Percentiles rank a stretch among this genome's conserved stretches.
Evolutionary conservation across 1,139 yeast genomes (phyloP).

Genomic region (Pneumocystis sp.): DNA sequence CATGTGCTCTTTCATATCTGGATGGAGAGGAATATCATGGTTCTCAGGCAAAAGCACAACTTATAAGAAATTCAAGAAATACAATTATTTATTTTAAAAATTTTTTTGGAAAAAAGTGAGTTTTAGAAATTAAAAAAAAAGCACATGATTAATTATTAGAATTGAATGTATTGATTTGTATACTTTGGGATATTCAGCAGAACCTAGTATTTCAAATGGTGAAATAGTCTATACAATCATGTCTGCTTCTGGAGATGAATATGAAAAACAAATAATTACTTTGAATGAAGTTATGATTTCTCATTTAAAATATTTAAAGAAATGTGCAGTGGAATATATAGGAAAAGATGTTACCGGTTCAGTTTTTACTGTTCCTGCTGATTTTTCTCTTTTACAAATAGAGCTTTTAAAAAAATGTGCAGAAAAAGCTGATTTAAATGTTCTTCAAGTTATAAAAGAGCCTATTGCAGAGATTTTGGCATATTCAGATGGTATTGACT

Average conservation of each 20-base stretch:
- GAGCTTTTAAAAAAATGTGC: conserved; percentile 48
- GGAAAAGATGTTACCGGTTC: conserved; percentile 71
- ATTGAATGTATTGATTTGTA: conserved; percentile 52
- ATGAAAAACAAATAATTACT: conserved; percentile 32
- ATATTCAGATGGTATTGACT: not conserved
- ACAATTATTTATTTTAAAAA: conserved; percentile 90
- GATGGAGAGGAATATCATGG: conserved; percentile 96
- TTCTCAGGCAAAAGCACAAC: conserved; percentile 83
- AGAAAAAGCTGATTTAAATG: conserved; percentile 57
- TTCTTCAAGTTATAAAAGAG: conserved; percentile 79
- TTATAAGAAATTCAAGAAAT: conserved; percentile 75
- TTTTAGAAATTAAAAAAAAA: not conserved
- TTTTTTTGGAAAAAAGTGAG: conserved; percentile 51
- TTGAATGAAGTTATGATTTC: conserved; percentile 70
- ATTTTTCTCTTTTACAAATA: conserved; percentile 63
- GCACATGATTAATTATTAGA: not conserved
- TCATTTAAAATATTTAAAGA: conserved; percentile 67
- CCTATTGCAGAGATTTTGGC: conserved; percentile 88
- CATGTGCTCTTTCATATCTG: conserved; percentile 80
- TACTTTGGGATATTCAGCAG: conserved; percentile 48
- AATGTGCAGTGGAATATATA: conserved; percentile 84
- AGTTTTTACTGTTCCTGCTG: conserved; percentile 83
- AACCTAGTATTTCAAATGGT: conserved; percentile 59
- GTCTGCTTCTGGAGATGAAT: conserved; percentile 29
- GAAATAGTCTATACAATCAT: conserved; percentile 48